Percentiles rank a stretch among this genome's conserved stretches.
phyloP scores from a whole-genome alignment of 441 rosid genomes.

The Jatropha podagrica region DNA sequence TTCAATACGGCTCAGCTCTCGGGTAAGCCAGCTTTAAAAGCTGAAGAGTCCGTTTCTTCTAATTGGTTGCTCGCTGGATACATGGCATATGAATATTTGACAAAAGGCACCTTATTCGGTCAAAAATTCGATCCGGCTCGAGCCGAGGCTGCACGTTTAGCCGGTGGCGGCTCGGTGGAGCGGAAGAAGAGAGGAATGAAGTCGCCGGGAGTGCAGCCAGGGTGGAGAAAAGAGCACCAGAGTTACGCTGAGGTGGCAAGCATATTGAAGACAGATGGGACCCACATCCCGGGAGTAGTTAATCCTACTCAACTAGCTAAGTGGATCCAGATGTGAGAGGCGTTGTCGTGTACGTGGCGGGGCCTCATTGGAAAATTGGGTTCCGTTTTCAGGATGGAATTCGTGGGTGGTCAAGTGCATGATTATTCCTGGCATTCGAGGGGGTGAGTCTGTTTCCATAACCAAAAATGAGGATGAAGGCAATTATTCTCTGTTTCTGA shows the following conservation, averaged over 20 bases:
- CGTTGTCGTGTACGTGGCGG: slow-evolving; percentile 9
- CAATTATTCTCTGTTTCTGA: not conserved
- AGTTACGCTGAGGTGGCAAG: slow-evolving; percentile 62
- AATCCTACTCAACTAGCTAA: slow-evolving; percentile 69
- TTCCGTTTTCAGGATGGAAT: not conserved
- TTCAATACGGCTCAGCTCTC: slow-evolving; percentile 14
- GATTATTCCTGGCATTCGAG: not conserved
- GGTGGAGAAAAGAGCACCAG: slow-evolving; percentile 28
- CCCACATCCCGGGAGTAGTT: slow-evolving; percentile 63
- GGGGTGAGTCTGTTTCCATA: slow-evolving; percentile 20
- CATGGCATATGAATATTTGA: slow-evolving; percentile 77
- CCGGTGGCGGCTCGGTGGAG: slow-evolving; percentile 28
- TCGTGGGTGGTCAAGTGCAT: not conserved
- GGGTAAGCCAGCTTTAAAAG: slow-evolving; percentile 13
- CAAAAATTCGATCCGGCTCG: slow-evolving; percentile 43
- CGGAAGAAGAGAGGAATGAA: slow-evolving; percentile 17
- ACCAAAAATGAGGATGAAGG: not conserved
- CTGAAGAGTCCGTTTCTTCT: slow-evolving; percentile 24
- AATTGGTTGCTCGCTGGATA: slow-evolving; percentile 69
- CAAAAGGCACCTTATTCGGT: slow-evolving; percentile 63
- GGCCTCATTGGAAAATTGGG: not conserved
- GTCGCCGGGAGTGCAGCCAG: slow-evolving; percentile 28
- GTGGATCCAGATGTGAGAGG: slow-evolving; percentile 62
- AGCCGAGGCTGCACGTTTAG: slow-evolving; percentile 32
- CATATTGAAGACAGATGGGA: slow-evolving; percentile 53